Conservation (phyloP, 441 rosid species). For the Arabidopsis lyrata region DNA sequence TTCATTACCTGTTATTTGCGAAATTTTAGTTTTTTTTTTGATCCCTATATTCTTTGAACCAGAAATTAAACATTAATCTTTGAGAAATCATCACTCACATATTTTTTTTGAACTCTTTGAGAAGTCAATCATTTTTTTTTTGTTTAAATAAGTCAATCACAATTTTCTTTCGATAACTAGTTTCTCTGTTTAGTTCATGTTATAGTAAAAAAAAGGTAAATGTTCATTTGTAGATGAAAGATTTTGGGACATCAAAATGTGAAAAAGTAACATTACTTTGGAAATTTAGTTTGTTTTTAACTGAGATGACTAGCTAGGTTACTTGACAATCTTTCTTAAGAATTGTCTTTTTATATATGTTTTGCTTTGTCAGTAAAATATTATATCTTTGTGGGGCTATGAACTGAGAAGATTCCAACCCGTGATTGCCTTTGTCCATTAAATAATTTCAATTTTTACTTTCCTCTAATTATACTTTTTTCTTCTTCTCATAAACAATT, state of each 20-base stretch:
- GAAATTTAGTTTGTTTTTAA: not conserved
- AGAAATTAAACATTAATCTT: not conserved
- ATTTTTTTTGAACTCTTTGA: too few species aligned
- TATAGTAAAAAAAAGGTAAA: not conserved
- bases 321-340: conserved; percentile 9
- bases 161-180: too few species aligned
- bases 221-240: not conserved
- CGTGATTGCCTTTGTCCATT: conserved; percentile 46
- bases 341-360: not conserved
- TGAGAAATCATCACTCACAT: not conserved
- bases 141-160: too few species aligned
- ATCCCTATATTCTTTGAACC: not conserved
- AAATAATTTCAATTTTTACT: conserved; percentile 4
- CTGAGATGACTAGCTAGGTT: not conserved
- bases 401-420: conserved; percentile 45
- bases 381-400: conserved; percentile 30
- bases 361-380: conserved; percentile 14
- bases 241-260: not conserved
- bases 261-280: not conserved
- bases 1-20: not conserved
- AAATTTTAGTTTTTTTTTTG: not conserved
- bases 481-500: not conserved
- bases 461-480: not conserved
- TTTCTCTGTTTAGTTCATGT: not conserved
- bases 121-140: not conserved